These are phyloP conservation scores for Leonotis leonurus DNA, from an alignment of 257 asterid species.

Conservation along the genomic window DNA sequence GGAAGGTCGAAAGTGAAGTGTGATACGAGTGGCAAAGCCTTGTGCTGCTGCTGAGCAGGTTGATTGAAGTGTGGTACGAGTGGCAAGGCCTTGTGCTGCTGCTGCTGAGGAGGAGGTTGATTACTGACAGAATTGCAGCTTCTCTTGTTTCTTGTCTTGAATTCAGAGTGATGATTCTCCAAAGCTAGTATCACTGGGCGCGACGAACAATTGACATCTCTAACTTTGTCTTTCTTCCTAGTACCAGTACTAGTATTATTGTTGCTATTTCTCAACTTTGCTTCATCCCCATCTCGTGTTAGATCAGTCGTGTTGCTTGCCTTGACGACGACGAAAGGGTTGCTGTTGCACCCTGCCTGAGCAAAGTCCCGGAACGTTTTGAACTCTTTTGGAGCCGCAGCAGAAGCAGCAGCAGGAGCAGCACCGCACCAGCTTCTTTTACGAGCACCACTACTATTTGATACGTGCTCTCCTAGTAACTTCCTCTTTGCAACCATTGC, in stretches of 20 bases:
- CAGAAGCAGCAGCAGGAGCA: not conserved
- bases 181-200: constrained; percentile 61
- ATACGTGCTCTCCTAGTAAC: constrained; percentile 22
- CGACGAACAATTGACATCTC: not conserved
- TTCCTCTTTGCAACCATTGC: constrained; percentile 48
- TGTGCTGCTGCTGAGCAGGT: not conserved
- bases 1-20: constrained; percentile 52
- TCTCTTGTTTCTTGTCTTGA: constrained; percentile 46
- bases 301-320: constrained; percentile 14
- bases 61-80: not conserved
- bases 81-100: constrained; percentile 5
- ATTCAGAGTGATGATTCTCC: constrained; percentile 41
- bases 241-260: too few species aligned
- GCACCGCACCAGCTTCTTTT: not conserved
- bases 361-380: constrained; percentile 30
- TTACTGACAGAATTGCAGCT: not conserved
- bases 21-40: constrained; percentile 10
- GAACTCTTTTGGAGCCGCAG: not conserved
- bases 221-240: not conserved
- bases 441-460: too few species aligned
- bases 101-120: not conserved
- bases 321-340: constrained; percentile 12
- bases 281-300: constrained; percentile 17
- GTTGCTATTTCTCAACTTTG: not conserved
- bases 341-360: not conserved